These are phyloP conservation scores for Cytospora leucostoma DNA, from an alignment of 2,329 filamentous ascomycete genomes.

Conservation along the genomic window DNA sequence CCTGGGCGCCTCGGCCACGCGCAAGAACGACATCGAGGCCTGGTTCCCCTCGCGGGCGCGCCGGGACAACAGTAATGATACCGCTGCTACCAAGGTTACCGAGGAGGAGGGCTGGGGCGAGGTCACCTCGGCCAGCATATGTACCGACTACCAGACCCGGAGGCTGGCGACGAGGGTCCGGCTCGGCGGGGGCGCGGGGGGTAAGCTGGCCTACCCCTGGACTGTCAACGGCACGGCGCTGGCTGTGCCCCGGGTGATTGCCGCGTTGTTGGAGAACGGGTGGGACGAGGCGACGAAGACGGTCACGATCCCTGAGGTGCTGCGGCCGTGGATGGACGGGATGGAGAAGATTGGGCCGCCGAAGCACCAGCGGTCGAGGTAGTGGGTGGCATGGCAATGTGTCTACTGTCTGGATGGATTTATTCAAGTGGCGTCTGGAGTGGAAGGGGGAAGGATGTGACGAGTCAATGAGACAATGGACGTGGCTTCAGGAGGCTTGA, in stretches of 20 bases:
- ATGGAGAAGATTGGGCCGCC: slow-evolving; percentile 60
- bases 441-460: too few species aligned
- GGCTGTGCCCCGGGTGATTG: slow-evolving; percentile 85
- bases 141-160: slow-evolving; percentile 91
- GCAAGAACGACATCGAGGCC: slow-evolving; percentile 92
- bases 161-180: slow-evolving; percentile 76
- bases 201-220: slow-evolving; percentile 74
- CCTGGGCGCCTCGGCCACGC: slow-evolving; percentile 81
- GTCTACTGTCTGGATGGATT: too few species aligned
- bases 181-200: slow-evolving; percentile 39
- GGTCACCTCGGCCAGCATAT: slow-evolving; percentile 86
- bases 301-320: slow-evolving; percentile 75
- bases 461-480: too few species aligned
- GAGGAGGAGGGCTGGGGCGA: slow-evolving; percentile 83
- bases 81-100: slow-evolving; percentile 45
- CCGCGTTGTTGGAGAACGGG: slow-evolving; percentile 85
- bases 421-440: too few species aligned
- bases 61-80: background rate
- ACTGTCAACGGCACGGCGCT: slow-evolving; percentile 94
- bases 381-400: slow-evolving; percentile 2
- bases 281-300: slow-evolving; percentile 72
- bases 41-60: slow-evolving; percentile 77
- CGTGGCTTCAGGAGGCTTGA: too few species aligned
- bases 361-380: slow-evolving; percentile 29
- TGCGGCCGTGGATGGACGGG: slow-evolving; percentile 84